A percentile compares a stretch with the other conserved stretches of the same genome.
These are phyloP conservation scores for Zoysia japonica DNA, from an alignment of 176 grass and related monocot species.

Conservation along the genomic window DNA sequence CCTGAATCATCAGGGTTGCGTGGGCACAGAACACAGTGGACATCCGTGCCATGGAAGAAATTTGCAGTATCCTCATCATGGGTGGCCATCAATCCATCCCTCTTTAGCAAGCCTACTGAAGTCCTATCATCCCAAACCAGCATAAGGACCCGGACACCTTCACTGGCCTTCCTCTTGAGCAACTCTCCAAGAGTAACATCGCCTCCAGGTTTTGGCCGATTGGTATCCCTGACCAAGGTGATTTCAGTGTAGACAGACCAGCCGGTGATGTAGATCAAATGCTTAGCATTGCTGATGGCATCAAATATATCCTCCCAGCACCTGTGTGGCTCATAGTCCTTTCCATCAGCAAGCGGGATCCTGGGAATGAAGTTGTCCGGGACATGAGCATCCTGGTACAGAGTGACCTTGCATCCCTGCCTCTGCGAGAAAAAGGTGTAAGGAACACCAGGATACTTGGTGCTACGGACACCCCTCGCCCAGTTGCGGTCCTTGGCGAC, in stretches of 20 bases:
- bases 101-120: conserved; percentile 56
- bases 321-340: conserved; percentile 59
- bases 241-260: conserved; percentile 64
- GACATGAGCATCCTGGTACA: conserved; percentile 66
- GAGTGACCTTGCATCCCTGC: conserved; percentile 53
- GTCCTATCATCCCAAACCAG: conserved; percentile 70
- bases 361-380: conserved; percentile 64
- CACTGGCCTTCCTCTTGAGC: conserved; percentile 65
- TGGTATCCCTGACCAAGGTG: conserved; percentile 59
- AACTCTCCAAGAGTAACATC: conserved; percentile 62
- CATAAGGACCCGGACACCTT: conserved; percentile 63
- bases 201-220: conserved; percentile 57
- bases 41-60: conserved; percentile 42
- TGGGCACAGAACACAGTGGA: conserved; percentile 60
- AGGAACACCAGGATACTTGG: conserved; percentile 63
- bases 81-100: conserved; percentile 65
- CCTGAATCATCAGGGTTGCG: conserved; percentile 65
- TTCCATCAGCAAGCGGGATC: conserved; percentile 59
- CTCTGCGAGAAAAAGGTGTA: conserved; percentile 72
- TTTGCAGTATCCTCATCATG: conserved; percentile 62
- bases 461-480: conserved; percentile 51
- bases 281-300: conserved; percentile 55
- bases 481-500: conserved; percentile 48
- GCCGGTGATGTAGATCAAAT: conserved; percentile 70
- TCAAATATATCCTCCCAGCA: conserved; percentile 76